A percentile compares a stretch with the other conserved stretches of the same genome.
phyloP scores from a whole-genome alignment of 345 rosid genomes.

The Rhizophora mangle region DNA sequence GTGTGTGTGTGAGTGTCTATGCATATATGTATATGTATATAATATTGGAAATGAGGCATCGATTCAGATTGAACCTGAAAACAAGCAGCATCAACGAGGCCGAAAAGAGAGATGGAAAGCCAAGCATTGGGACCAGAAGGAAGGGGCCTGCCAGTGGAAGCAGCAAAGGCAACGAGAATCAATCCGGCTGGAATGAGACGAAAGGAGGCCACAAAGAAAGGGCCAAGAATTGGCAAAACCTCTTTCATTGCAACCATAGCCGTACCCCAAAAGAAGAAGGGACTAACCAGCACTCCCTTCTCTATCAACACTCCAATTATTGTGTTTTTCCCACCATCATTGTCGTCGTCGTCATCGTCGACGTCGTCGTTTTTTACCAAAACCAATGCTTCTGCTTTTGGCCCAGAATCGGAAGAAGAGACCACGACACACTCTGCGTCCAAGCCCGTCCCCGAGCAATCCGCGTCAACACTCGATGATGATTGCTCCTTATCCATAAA shows the following conservation, averaged over 20 bases:
- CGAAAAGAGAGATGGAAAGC: conserved; percentile 80
- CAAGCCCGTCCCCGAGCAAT: conserved; percentile 57
- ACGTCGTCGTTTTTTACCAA: not conserved
- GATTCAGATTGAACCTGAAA: conserved; percentile 51
- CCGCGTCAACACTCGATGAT: conserved; percentile 9
- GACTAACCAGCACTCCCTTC: conserved; percentile 57
- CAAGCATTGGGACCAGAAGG: conserved; percentile 81
- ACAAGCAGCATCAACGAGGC: conserved; percentile 75
- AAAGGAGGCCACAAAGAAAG: conserved; percentile 83
- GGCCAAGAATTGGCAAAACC: conserved; percentile 77
- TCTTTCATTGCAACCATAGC: conserved; percentile 99
- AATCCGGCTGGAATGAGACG: conserved; percentile 88
- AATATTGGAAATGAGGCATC: no score
- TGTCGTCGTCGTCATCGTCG: not conserved
- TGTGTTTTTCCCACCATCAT: not conserved
- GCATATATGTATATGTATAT: no score
- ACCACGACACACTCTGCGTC: conserved; percentile 47
- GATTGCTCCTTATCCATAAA: conserved; percentile 8
- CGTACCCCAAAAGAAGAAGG: conserved; percentile 98
- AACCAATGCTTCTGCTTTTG: not conserved
- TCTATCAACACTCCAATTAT: conserved; percentile 11
- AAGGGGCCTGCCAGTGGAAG: conserved; percentile 46
- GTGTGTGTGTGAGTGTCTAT: no score
- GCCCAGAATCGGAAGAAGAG: conserved; percentile 1
- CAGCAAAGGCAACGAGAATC: conserved; percentile 66